These are phyloP conservation scores for Eimeria praecox DNA, from an alignment of 169 alveolate genomes.

Conservation along the genomic window DNA sequence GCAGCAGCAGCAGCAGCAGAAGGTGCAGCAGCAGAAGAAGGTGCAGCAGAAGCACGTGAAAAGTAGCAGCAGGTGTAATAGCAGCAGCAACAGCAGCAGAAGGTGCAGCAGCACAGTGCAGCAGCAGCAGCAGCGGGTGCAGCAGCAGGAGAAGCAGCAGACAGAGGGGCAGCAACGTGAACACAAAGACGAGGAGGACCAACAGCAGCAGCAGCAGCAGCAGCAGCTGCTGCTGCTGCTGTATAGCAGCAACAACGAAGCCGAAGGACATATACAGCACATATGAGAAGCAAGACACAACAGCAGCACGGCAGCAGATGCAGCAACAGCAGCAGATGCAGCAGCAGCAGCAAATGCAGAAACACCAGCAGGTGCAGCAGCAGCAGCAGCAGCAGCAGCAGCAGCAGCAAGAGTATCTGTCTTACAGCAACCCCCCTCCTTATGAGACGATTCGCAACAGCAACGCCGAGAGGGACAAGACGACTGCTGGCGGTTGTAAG, in stretches of 20 bases:
- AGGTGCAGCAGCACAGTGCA: background rate
- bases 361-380: background rate
- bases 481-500: conserved; percentile 67
- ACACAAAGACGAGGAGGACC: background rate
- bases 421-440: conserved; percentile 49
- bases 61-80: background rate
- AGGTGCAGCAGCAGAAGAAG: background rate
- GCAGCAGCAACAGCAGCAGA: background rate
- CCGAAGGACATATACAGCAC: background rate
- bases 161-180: background rate
- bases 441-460: conserved; percentile 56
- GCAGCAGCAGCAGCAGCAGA: background rate
- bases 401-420: background rate
- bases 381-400: conserved; percentile 1
- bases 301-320: background rate
- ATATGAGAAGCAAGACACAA: background rate
- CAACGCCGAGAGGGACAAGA: conserved; percentile 56
- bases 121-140: background rate
- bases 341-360: background rate
- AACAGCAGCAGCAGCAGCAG: background rate
- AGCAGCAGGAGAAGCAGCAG: background rate
- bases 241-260: background rate
- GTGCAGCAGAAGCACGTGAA: background rate
- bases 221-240: background rate
- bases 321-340: background rate